Percentiles rank a stretch among this genome's conserved stretches.
Conservation (phyloP, 345 rosid species). For the Rhodamnia rubescens region DNA sequence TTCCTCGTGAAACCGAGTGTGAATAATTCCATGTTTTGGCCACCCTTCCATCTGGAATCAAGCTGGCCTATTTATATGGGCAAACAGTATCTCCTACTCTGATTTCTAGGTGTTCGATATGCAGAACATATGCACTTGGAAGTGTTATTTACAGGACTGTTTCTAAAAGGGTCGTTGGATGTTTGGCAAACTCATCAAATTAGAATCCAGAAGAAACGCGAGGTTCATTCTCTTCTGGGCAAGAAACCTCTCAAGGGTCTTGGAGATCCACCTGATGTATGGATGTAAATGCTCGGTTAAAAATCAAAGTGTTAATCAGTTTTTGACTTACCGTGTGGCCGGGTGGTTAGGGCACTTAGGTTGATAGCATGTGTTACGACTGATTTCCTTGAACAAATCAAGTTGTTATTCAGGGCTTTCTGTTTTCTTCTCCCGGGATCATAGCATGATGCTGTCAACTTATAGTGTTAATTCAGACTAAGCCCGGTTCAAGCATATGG, state of each 20-base stretch:
- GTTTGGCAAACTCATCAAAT: background rate
- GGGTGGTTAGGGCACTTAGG: background rate
- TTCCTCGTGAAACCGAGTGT: background rate
- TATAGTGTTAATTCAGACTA: background rate
- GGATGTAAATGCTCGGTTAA: background rate
- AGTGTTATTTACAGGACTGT: background rate
- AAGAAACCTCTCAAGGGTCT: background rate
- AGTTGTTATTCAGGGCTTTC: background rate
- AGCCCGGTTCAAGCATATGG: background rate
- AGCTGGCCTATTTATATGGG: background rate
- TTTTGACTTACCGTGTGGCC: background rate
- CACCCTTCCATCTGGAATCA: background rate
- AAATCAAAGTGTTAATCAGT: background rate
- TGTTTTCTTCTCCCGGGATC: background rate
- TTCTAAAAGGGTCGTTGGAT: background rate
- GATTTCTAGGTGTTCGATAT: background rate
- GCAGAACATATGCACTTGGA: background rate
- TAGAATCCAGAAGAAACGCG: background rate
- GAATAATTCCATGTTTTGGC: background rate
- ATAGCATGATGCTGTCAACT: background rate
- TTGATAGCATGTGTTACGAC: background rate
- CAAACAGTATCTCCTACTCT: background rate
- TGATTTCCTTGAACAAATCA: background rate
- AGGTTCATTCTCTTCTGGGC: background rate
- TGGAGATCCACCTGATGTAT: background rate